These are phyloP conservation scores for Beauveria pseudobassiana DNA, from an alignment of 2,329 filamentous ascomycete species.

Conservation along the genomic window DNA sequence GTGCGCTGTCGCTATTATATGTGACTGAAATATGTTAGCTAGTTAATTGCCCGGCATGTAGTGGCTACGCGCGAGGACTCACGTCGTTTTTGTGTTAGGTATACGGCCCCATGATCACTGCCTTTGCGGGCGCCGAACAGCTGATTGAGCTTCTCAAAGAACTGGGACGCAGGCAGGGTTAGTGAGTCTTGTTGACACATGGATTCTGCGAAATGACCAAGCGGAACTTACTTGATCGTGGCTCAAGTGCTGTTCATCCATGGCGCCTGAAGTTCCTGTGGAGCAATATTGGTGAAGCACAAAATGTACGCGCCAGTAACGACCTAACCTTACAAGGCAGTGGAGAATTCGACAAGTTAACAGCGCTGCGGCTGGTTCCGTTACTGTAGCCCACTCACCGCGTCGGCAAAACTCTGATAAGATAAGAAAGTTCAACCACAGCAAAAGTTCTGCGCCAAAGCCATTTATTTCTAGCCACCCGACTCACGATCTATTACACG, in stretches of 20 bases:
- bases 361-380: too few species aligned
- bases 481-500: not conserved
- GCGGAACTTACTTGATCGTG: constrained; percentile 32
- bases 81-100: constrained; percentile 71
- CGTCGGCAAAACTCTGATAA: not conserved
- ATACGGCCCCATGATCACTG: constrained; percentile 66
- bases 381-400: too few species aligned
- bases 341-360: too few species aligned
- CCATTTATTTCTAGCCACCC: not conserved
- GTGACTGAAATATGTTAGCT: constrained; percentile 27
- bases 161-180: constrained; percentile 40
- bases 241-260: constrained; percentile 25
- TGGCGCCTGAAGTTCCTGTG: constrained; percentile 4
- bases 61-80: constrained; percentile 21
- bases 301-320: constrained; percentile 1
- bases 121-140: constrained; percentile 61
- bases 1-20: constrained; percentile 34
- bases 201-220: constrained; percentile 1
- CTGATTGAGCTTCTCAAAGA: constrained; percentile 61
- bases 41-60: not conserved
- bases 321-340: too few species aligned
- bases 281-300: not conserved
- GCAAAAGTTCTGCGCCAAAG: not conserved
- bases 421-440: constrained; percentile 8
- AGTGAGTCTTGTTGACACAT: not conserved